Conservation (phyloP, 371 early-diverging fungal species). For the Mucor saturninus region DNA sequence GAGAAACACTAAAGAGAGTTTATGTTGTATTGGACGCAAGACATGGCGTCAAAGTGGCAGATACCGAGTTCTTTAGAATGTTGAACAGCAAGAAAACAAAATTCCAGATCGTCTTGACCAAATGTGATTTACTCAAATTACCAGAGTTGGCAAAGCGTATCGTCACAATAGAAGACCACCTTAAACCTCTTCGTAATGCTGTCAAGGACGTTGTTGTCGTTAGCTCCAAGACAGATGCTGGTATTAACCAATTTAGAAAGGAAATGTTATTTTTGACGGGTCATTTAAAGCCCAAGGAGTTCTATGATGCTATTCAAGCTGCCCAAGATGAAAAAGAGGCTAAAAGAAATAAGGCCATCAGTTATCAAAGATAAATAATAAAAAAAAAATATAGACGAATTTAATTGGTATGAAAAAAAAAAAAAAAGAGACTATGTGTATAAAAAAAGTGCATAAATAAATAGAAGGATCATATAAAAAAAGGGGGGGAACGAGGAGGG, state of each 20-base stretch:
- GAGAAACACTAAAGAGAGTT: constrained; percentile 67
- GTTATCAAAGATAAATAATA: constrained; percentile 19
- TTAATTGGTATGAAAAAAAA: too few species aligned
- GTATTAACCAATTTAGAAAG: constrained; percentile 65
- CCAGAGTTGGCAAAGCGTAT: constrained; percentile 67
- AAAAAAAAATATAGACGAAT: background rate
- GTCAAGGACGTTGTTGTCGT: constrained; percentile 57
- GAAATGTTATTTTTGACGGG: constrained; percentile 57
- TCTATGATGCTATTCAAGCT: constrained; percentile 27
- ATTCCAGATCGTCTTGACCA: constrained; percentile 83
- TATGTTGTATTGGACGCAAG: constrained; percentile 81
- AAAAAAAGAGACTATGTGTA: background rate
- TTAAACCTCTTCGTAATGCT: constrained; percentile 51
- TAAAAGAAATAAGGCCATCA: constrained; percentile 1
- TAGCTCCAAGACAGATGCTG: constrained; percentile 60
- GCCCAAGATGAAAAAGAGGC: constrained; percentile 17
- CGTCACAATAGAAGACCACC: constrained; percentile 40
- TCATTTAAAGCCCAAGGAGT: constrained; percentile 34
- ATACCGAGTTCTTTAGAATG: constrained; percentile 64
- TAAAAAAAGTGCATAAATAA: constrained; percentile 3
- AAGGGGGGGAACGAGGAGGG: background rate
- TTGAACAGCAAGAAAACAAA: constrained; percentile 59
- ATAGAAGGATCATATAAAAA: constrained; percentile 4
- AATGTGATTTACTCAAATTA: constrained; percentile 74
- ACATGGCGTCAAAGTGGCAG: constrained; percentile 74